Evolutionary conservation across 2,329 filamentous ascomycete species (phyloP), one percentile per base, ranked within the genome.

Genomic region (Fusarium piperis): DNA sequence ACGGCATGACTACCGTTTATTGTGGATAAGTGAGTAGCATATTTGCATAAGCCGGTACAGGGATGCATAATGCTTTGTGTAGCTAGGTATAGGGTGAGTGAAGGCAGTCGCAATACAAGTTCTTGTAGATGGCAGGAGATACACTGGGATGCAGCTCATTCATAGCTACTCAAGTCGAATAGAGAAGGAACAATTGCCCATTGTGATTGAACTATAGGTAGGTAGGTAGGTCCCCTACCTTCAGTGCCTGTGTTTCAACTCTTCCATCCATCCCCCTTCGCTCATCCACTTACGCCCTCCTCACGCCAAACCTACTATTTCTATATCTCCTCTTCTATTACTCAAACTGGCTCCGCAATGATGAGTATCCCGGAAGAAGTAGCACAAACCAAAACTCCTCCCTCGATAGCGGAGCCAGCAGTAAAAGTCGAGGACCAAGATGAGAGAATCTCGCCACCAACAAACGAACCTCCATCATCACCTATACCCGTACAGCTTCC

Each of bases 401-500:
- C 55, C 11, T 28, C 64, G 3, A 53, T 59, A 26, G 44, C 65
- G 30, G 64, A 68, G n/a, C 44, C 64, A 39, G 68, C 70, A 1
- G 66, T 62, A 36, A 72, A 73, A 20, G 23, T 35, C 6, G 64
- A 76, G 28, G 57, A 55, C 11, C 65, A 59, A 13, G 55, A 32
- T 23, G 44, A 18, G 16, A 11, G 26, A 30, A 18, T 13, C 26
- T 13, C 26, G 30, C 16, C n/a, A 30, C 44, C 44, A 13, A 16
- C 26, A 13, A 18, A 51, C 11, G 26, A 51, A 16, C 44, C 26
- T 30, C 16, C 30, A 13, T 28, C 44, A 13, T 16, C 44, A 30
- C 16, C 26, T 30, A 13, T 51, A 18, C 5, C 23, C 23, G 23
- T 5, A 23, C 44, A 30, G 6, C 44, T 48, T n/a, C 44, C 44